Percentiles rank a stretch among this genome's conserved stretches.
These are phyloP conservation scores for Boletellus sp. DNA, from an alignment of 768 basidiomycete genomes.

Conservation along the genomic window DNA sequence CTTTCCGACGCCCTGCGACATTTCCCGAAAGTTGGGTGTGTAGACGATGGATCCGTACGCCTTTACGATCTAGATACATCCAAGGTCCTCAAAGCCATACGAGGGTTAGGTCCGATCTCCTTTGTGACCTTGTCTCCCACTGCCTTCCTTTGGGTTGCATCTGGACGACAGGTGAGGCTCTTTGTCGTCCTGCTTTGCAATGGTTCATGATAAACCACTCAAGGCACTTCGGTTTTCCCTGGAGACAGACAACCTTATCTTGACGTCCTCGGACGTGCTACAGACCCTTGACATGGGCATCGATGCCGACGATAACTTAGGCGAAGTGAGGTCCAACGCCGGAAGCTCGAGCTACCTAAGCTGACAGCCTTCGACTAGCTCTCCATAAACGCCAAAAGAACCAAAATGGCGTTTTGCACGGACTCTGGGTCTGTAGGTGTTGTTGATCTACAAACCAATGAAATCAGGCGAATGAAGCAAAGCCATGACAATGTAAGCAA, in stretches of 20 bases:
- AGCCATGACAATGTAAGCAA: conserved; percentile 59
- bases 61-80: conserved; percentile 57
- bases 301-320: conserved; percentile 55
- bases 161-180: conserved; percentile 49
- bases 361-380: no score
- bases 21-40: conserved; percentile 2
- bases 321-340: conserved; percentile 38
- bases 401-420: conserved; percentile 49
- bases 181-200: neutral
- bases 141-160: conserved; percentile 62
- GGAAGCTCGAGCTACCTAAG: no score
- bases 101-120: conserved; percentile 58
- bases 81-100: conserved; percentile 62
- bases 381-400: conserved; percentile 42
- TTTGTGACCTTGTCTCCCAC: conserved; percentile 52
- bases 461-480: conserved; percentile 53
- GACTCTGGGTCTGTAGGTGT: conserved; percentile 70
- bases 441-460: conserved; percentile 51
- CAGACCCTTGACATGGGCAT: conserved; percentile 44
- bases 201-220: neutral
- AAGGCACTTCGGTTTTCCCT: conserved; percentile 42
- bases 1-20: neutral
- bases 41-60: conserved; percentile 69
- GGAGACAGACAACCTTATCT: conserved; percentile 49
- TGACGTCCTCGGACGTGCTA: conserved; percentile 47